A percentile compares a stretch with the other conserved stretches of the same genome.
These are phyloP conservation scores for Tricladium varicosporioides DNA, from an alignment of 2,329 filamentous ascomycete genomes.

Conservation along the genomic window DNA sequence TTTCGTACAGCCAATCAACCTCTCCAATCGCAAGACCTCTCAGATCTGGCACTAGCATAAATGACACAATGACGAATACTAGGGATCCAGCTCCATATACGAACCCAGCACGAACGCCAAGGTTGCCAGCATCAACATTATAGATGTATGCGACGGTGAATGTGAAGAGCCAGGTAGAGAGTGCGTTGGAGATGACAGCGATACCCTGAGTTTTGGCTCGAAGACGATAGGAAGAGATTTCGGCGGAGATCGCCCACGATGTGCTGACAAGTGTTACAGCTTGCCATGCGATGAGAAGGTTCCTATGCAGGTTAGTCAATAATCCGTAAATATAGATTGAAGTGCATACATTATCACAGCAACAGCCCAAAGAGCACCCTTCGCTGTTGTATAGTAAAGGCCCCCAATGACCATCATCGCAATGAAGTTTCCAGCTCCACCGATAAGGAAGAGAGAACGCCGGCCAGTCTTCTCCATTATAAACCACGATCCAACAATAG, in stretches of 20 bases:
- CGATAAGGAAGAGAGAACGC: conserved; percentile 72
- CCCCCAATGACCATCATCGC: conserved; percentile 76
- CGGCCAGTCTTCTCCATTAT: conserved; percentile 66
- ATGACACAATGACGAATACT: conserved; percentile 39
- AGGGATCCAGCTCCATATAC: conserved; percentile 39
- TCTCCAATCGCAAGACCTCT: conserved; percentile 46
- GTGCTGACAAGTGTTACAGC: conserved; percentile 16
- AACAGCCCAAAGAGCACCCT: conserved; percentile 21
- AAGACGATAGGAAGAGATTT: conserved; percentile 22
- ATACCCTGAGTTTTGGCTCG: conserved; percentile 21
- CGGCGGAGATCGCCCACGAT: conserved; percentile 18
- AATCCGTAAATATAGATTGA: neutral
- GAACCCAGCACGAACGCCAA: conserved; percentile 41
- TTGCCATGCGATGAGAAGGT: conserved; percentile 22
- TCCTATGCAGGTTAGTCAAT: conserved; percentile 9
- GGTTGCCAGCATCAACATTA: conserved; percentile 38
- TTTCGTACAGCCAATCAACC: conserved; percentile 40
- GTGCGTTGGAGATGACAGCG: conserved; percentile 15
- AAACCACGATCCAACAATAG: conserved; percentile 20
- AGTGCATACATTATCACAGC: conserved; percentile 19
- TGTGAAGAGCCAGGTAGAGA: conserved; percentile 29
- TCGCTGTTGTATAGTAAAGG: conserved; percentile 16
- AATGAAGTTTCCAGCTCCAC: conserved; percentile 67
- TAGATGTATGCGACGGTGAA: conserved; percentile 41
- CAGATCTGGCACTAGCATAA: conserved; percentile 50